phyloP scores from a whole-genome alignment of 306 rosid species.

The Senna siamea region DNA sequence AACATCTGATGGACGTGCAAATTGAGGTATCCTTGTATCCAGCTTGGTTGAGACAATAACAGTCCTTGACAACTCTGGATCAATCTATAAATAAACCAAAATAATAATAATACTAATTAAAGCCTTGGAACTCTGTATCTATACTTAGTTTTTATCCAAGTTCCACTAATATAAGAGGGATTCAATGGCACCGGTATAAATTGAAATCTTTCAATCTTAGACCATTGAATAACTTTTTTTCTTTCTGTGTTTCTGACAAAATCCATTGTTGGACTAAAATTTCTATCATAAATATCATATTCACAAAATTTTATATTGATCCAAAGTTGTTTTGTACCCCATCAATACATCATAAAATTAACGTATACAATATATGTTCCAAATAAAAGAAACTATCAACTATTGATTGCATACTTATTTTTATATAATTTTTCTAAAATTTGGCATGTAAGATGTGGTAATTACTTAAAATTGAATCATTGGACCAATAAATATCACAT shows the following conservation, averaged over 20 bases:
- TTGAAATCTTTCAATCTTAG: not conserved
- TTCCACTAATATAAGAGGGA: conserved; percentile 4
- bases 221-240: not conserved
- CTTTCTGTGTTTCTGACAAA: not conserved
- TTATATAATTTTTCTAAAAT: not conserved
- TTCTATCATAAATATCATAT: not conserved
- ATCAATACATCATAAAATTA: not conserved
- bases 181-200: not conserved
- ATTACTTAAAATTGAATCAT: not conserved
- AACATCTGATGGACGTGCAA: conserved; percentile 90
- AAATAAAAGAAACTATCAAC: not conserved
- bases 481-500: not conserved
- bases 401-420: not conserved
- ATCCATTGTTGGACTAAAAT: not conserved
- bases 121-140: conserved; percentile 2
- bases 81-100: conserved; percentile 54
- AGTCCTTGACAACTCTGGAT: conserved; percentile 92
- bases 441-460: not conserved
- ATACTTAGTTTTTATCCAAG: not conserved
- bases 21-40: conserved; percentile 95
- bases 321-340: not conserved
- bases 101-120: conserved; percentile 12
- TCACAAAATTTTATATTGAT: not conserved
- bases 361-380: not conserved
- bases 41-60: conserved; percentile 93